Base-by-base conservation (phyloP, 2,329 filamentous ascomycete genomes). In the Aspergillus puulaauensis region DNA sequence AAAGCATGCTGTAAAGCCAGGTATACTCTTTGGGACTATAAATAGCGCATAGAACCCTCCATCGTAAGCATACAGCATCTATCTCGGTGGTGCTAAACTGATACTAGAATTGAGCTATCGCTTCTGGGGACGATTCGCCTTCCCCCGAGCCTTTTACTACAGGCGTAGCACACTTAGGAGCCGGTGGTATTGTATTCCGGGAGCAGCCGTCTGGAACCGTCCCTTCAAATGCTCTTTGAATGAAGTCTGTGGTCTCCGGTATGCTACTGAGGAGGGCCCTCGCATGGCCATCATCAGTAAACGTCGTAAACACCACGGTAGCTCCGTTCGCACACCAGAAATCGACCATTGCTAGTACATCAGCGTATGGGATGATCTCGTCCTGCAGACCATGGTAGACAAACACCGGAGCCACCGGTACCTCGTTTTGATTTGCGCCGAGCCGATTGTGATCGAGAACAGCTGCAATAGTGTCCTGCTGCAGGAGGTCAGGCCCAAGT, bases 321-420 rank as follows among this genome's bases (percentile, higher is more conserved):
- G 63, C 67, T 3, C 63, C 66, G 33, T 61, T 56, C 3, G n/a
- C 24, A n/a, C 54, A 57, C 48, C 54, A 57, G 3, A 33, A 9
- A 3, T 52, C 35, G 8, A 51, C 48, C 48, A 57, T 41, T 5
- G 43, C 3, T 3, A 35, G 8, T 3, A 37, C 43, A 9, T 57
- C n/a, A 1, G 6, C 4, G 12, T 52, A 47, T 2, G 44, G 55
- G n/a, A 70, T 70, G 31, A 70, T 47, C 27, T 69, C 66, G 33
- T 70, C 68, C 3, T 64, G 41, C 4, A 61, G 56, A 11, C 63
- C 66, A 44, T 70, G 68, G 39, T 70, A 70, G 4, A 68, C 56
- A 39, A 69, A 66, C 4, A 69, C 60, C 3, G 67, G 68, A 1
- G 63, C 67, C 1, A 64, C 65, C 5, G 67, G 67, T 0, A 64